Evolutionary conservation across 1,139 yeast species (phyloP).

Genomic region (Citeromyces hawaiiensis): DNA sequence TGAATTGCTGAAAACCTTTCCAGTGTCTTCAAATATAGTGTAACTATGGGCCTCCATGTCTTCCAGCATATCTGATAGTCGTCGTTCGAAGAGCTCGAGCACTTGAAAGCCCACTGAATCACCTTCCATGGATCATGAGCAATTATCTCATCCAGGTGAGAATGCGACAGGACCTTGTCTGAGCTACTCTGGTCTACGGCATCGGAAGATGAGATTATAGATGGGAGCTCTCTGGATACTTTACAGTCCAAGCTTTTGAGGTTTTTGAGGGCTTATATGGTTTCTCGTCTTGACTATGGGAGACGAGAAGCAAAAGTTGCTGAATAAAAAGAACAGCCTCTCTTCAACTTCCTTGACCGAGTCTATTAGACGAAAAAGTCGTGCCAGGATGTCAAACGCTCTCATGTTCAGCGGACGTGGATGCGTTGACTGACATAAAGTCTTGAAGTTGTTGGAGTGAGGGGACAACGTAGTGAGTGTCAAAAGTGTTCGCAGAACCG

Average conservation of each 20-base stretch:
- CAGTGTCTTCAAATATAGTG: slow-evolving; percentile 5
- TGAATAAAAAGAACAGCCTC: slow-evolving; percentile 5
- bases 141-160: slow-evolving; percentile 5
- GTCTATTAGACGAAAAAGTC: slow-evolving; percentile 1
- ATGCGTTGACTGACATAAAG: slow-evolving; percentile 2
- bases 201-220: neutral
- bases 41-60: slow-evolving; percentile 8
- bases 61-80: slow-evolving; percentile 8
- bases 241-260: neutral
- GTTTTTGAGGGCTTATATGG: slow-evolving; percentile 1
- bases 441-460: slow-evolving; percentile 5
- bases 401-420: slow-evolving; percentile 8
- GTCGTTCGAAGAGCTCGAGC: slow-evolving; percentile 6
- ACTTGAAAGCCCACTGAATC: slow-evolving; percentile 9
- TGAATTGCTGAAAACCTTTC: slow-evolving; percentile 5
- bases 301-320: neutral
- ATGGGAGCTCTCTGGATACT: neutral
- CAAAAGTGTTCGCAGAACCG: slow-evolving; percentile 4
- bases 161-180: slow-evolving; percentile 6
- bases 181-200: neutral
- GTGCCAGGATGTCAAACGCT: slow-evolving; percentile 6
- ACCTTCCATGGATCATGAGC: slow-evolving; percentile 7
- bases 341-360: slow-evolving; percentile 2
- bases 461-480: slow-evolving; percentile 6
- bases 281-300: neutral